Conservation (phyloP, 2,329 filamentous ascomycete species). For the Colletotrichum endophyticum region DNA sequence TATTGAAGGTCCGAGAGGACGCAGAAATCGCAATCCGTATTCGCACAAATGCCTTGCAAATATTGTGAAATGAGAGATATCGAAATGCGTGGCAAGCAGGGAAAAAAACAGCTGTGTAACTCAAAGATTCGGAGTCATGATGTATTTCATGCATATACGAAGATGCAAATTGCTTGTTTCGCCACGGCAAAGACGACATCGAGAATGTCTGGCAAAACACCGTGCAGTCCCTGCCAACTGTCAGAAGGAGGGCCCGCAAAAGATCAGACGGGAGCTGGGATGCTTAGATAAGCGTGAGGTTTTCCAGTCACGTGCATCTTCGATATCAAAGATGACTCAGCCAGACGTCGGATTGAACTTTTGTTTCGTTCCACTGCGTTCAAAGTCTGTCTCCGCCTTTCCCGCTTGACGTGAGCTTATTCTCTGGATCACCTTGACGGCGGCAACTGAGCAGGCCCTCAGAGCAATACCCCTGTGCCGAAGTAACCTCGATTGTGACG, state of each 20-base stretch:
- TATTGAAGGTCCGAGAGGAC: not conserved
- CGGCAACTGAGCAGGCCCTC: not conserved
- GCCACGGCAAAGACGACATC: not conserved
- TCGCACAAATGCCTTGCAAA: not conserved
- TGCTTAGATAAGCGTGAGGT: not conserved
- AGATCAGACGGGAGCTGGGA: not conserved
- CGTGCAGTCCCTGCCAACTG: not conserved
- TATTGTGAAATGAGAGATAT: not conserved
- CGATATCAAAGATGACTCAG: not conserved
- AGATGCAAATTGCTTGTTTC: not conserved
- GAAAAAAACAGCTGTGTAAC: not conserved
- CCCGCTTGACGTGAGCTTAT: slow-evolving; percentile 14
- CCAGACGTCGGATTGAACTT: not conserved
- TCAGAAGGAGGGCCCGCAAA: not conserved
- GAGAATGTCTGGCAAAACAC: not conserved
- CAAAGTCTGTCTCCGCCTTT: not conserved
- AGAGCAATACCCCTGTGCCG: not conserved
- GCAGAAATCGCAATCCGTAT: not conserved
- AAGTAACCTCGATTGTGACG: not conserved
- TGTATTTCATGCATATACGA: not conserved
- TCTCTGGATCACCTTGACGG: not conserved
- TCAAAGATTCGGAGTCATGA: not conserved
- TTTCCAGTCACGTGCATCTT: not conserved
- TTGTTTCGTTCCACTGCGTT: not conserved
- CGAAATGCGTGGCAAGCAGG: not conserved